Percentiles rank a stretch among this genome's conserved stretches.
These are phyloP conservation scores for Penicillium sp. DNA, from an alignment of 2,329 filamentous ascomycete species.

Conservation along the genomic window DNA sequence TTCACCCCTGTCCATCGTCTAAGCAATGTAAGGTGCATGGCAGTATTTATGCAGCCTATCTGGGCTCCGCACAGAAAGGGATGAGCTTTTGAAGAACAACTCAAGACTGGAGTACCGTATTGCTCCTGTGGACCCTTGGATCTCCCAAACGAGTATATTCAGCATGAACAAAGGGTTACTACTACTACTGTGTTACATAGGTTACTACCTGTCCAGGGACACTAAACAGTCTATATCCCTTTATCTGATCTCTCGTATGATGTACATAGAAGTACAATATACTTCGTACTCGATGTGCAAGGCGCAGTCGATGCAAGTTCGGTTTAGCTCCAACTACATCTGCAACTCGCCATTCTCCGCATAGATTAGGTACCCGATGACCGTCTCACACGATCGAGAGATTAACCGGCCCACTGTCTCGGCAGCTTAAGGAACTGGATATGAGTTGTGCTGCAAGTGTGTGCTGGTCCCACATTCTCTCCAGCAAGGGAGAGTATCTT, in stretches of 20 bases:
- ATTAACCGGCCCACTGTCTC: background rate
- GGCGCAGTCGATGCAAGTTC: background rate
- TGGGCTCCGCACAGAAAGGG: conserved; percentile 5
- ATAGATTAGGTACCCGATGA: conserved; percentile 1
- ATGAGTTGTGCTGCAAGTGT: conserved; percentile 3
- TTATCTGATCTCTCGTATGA: conserved; percentile 23
- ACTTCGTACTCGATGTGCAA: conserved; percentile 6
- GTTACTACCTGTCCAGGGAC: no score
- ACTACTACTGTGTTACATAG: background rate
- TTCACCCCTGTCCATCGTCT: conserved; percentile 13
- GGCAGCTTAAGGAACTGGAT: conserved; percentile 1
- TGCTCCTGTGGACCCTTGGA: conserved; percentile 14
- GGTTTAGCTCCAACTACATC: conserved; percentile 1
- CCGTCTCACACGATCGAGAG: background rate
- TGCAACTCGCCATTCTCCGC: conserved; percentile 2
- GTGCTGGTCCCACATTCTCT: conserved; percentile 9
- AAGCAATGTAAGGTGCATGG: conserved; percentile 27
- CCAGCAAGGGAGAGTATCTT: conserved; percentile 8
- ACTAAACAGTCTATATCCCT: conserved; percentile 11
- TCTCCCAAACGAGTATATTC: conserved; percentile 9
- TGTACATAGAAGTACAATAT: no score
- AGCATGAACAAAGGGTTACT: background rate
- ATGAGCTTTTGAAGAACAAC: background rate
- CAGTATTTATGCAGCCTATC: conserved; percentile 17
- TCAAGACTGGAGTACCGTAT: conserved; percentile 1